phyloP scores from a whole-genome alignment of 2,329 filamentous ascomycete species.

The Fusarium palustre region DNA sequence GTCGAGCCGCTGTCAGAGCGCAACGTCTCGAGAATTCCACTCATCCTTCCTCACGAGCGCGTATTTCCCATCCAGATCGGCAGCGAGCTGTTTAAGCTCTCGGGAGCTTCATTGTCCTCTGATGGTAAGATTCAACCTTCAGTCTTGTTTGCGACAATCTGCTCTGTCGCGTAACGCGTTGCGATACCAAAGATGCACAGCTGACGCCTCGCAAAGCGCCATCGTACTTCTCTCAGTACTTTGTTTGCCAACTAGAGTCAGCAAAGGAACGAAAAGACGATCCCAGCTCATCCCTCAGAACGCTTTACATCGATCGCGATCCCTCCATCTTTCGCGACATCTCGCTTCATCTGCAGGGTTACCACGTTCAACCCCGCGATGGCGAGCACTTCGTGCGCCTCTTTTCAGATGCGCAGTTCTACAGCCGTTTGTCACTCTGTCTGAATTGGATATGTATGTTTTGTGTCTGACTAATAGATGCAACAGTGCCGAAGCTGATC shows the following conservation, averaged over 20 bases:
- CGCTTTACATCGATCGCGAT: conserved; percentile 95
- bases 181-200: background rate
- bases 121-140: conserved; percentile 65
- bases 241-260: conserved; percentile 80
- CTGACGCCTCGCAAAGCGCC: conserved; percentile 70
- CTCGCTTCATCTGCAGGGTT: conserved; percentile 89
- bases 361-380: conserved; percentile 84
- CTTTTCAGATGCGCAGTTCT: conserved; percentile 96
- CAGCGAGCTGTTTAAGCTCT: conserved; percentile 77
- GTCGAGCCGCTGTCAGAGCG: conserved; percentile 47
- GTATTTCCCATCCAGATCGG: conserved; percentile 82
- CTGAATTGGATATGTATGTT: background rate
- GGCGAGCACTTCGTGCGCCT: conserved; percentile 90
- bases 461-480: background rate
- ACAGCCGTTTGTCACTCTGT: conserved; percentile 71
- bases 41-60: conserved; percentile 74
- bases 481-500: conserved; percentile 83
- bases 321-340: conserved; percentile 91
- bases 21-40: conserved; percentile 62
- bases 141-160: conserved; percentile 15
- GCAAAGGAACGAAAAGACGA: conserved; percentile 71
- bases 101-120: conserved; percentile 77
- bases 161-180: background rate
- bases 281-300: conserved; percentile 68
- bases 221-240: conserved; percentile 96